Conservation (phyloP, 148 eudicot genomes). For the Cornus florida region DNA sequence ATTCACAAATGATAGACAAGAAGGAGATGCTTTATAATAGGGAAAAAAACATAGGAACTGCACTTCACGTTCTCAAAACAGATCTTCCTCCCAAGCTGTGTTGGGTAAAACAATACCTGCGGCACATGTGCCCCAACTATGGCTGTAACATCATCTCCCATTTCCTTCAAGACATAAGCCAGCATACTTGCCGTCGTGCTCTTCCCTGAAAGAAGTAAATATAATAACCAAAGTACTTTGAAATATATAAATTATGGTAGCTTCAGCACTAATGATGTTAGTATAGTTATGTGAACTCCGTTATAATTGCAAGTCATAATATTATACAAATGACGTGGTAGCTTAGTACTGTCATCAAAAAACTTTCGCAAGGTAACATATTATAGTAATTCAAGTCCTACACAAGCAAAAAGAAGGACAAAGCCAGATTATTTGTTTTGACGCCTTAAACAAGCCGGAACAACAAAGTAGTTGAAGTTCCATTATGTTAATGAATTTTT, state of each 20-base stretch:
- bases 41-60: neutral
- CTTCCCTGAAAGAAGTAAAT: constrained; percentile 1
- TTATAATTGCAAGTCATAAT: neutral
- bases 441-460: neutral
- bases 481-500: neutral
- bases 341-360: neutral
- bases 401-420: neutral
- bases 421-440: neutral
- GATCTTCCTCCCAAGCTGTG: constrained; percentile 1
- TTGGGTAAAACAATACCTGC: constrained; percentile 5
- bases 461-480: neutral
- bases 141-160: constrained; percentile 17
- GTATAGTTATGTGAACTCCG: neutral
- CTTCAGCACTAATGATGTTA: neutral
- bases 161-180: constrained; percentile 17
- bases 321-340: neutral
- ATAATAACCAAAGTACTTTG: neutral
- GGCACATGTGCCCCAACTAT: constrained; percentile 20
- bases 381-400: neutral
- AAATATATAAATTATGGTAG: neutral
- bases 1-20: neutral
- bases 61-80: neutral
- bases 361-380: neutral
- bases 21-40: neutral
- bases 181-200: constrained; percentile 18